These are phyloP conservation scores for Globisporangium rhizosaccharum DNA, from an alignment of 352 stramenopile genomes.

Conservation along the genomic window DNA sequence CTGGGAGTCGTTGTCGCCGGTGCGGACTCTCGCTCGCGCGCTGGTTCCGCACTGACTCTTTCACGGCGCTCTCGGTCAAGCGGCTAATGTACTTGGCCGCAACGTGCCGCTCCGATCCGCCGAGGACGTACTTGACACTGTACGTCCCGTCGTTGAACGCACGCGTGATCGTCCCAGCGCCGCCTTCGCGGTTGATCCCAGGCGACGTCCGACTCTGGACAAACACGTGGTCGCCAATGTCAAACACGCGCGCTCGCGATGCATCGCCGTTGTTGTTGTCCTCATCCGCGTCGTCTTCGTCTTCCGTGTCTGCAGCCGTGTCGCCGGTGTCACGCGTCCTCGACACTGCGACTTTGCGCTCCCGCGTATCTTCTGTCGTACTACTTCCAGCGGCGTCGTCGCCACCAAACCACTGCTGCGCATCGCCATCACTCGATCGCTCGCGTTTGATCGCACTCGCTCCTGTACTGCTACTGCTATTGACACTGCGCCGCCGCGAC, in stretches of 20 bases:
- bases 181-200: slow-evolving; percentile 77
- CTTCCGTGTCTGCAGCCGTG: slow-evolving; percentile 12
- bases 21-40: slow-evolving; percentile 8
- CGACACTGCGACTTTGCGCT: background rate
- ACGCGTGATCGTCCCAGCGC: slow-evolving; percentile 41
- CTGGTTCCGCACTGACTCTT: slow-evolving; percentile 69
- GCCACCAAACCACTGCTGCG: slow-evolving; percentile 35
- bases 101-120: slow-evolving; percentile 68
- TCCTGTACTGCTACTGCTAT: slow-evolving; percentile 1
- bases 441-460: background rate
- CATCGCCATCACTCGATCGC: no score
- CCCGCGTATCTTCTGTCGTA: background rate
- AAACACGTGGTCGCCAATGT: slow-evolving; percentile 63
- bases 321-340: background rate
- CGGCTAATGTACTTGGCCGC: slow-evolving; percentile 49
- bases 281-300: slow-evolving; percentile 1
- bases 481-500: slow-evolving; percentile 4
- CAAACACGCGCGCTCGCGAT: slow-evolving; percentile 23
- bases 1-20: background rate
- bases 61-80: slow-evolving; percentile 68
- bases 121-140: slow-evolving; percentile 83
- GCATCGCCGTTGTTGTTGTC: slow-evolving; percentile 2
- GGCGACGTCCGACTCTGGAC: slow-evolving; percentile 64
- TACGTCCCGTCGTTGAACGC: slow-evolving; percentile 67
- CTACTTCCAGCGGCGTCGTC: slow-evolving; percentile 3